Evolutionary conservation across 768 basidiomycete species (phyloP).

Genomic region (Russula emetica): DNA sequence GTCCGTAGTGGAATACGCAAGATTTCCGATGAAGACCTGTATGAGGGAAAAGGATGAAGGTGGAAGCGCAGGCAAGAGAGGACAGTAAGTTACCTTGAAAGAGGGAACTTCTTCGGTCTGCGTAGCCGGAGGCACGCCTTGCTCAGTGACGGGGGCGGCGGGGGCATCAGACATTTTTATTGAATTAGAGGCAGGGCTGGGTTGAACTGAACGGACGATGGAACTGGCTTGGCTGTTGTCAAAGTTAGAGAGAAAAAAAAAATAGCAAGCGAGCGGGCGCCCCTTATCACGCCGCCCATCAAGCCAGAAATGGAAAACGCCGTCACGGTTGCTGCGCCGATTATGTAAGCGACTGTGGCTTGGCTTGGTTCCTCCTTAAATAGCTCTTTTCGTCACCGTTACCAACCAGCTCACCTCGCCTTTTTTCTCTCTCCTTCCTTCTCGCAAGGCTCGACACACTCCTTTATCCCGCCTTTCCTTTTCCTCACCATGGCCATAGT

Average conservation of each 20-base stretch:
- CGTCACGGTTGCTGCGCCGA: constrained; percentile 11
- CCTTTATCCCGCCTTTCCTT: constrained; percentile 8
- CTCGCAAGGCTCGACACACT: constrained; percentile 6
- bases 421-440: not conserved
- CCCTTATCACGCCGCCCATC: not conserved
- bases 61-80: constrained; percentile 26
- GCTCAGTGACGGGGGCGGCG: constrained; percentile 77
- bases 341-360: not conserved
- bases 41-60: constrained; percentile 16
- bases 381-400: not conserved
- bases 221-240: constrained; percentile 77
- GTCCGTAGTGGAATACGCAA: constrained; percentile 91
- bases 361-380: too few relatives aligned
- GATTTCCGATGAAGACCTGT: constrained; percentile 93
- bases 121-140: constrained; percentile 77
- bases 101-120: constrained; percentile 75
- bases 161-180: constrained; percentile 81
- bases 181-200: constrained; percentile 55
- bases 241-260: constrained; percentile 60
- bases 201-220: constrained; percentile 32
- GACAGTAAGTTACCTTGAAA: constrained; percentile 61
- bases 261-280: constrained; percentile 30
- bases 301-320: not conserved
- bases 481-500: constrained; percentile 41
- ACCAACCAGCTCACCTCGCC: not conserved